phyloP scores from a whole-genome alignment of 2,329 filamentous ascomycete species.

The Thyridium curvatum region DNA sequence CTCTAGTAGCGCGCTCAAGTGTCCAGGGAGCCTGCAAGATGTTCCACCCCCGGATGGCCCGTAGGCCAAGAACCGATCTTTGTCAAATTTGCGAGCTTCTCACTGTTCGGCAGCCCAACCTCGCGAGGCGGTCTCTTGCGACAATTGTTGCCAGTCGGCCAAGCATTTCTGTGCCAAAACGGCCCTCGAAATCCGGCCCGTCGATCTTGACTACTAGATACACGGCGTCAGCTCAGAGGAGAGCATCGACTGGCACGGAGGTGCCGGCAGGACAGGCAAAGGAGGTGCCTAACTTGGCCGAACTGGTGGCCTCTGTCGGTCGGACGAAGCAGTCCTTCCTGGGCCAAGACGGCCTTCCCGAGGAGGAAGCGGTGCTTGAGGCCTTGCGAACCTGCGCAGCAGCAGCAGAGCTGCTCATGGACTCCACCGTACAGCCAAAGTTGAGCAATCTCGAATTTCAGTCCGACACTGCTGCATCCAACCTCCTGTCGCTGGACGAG shows the following conservation, averaged over 20 bases:
- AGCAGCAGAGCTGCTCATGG: conserved; percentile 28
- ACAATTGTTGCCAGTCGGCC: conserved; percentile 11
- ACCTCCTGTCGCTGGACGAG: conserved; percentile 39
- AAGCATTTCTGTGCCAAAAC: conserved; percentile 14
- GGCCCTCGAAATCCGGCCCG: conserved; percentile 6
- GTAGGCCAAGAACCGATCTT: conserved; percentile 12
- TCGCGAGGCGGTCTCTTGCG: background rate
- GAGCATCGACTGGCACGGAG: background rate
- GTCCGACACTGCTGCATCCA: conserved; percentile 42
- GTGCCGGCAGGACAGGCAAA: conserved; percentile 1
- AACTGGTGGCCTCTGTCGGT: conserved; percentile 33
- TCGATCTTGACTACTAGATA: background rate
- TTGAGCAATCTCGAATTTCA: conserved; percentile 30
- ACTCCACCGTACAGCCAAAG: conserved; percentile 31
- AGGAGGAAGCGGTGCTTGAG: conserved; percentile 32
- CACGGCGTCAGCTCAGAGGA: too few species aligned
- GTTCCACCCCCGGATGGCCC: conserved; percentile 16
- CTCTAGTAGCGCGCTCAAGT: too few species aligned
- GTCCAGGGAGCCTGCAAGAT: background rate
- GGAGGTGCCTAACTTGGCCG: conserved; percentile 27
- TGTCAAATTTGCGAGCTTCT: conserved; percentile 20
- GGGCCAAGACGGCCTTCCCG: conserved; percentile 36
- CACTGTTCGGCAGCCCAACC: conserved; percentile 10
- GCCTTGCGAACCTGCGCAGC: conserved; percentile 38
- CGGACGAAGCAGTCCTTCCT: conserved; percentile 36